Evolutionary conservation across 148 eudicot species (phyloP), one percentile per base, ranked within the genome.

Genomic region (Silene uniflora): DNA sequence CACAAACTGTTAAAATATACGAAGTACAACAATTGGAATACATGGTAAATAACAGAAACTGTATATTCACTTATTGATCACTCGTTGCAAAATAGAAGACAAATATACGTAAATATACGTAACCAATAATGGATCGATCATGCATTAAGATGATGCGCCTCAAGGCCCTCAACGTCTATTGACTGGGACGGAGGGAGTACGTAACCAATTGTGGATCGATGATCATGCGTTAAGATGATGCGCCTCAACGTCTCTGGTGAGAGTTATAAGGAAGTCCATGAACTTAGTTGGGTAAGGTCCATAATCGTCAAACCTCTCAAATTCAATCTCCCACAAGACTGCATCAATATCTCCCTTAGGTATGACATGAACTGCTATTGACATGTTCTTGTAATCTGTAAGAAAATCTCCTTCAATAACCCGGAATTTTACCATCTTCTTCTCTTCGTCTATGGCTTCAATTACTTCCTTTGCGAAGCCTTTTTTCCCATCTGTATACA

Each of bases 381-480:
- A 21, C n/a, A 76, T 35, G 16, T 12, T 75, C 23, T 75, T 75
- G 10, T 49, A 75, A 7, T 11, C 71, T 29, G 25, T 11, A 19
- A 54, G 60, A 10, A 19, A 0, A 0, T 27, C 44, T 19, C 72
- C 77, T 66, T 75, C 77, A 10, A 75, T 65, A 8, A 10, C 3
- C 29, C 44, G 64, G 47, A 64, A 65, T 75, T 58, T 75, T n/a
- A 64, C 10, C 17, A 64, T 17, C 60, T 65, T 75, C 18, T 49
- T 75, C 49, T 75, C 47, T 44, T 75, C 77, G 25, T 75, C 77
- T 47, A 75, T 75, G 11, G 11, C 71, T 65, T 75, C 77, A 5
- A 75, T 14, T 25, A 65, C 11, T 10, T n/a, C 47, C 62, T 52
- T 75, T 7, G 62, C 46, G 0, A 19, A 3, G 11, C 25, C 17